Percentiles rank a stretch among this genome's conserved stretches.
phyloP scores from a whole-genome alignment of 2,329 filamentous ascomycete species.

The Dothideomycetidae sp. region DNA sequence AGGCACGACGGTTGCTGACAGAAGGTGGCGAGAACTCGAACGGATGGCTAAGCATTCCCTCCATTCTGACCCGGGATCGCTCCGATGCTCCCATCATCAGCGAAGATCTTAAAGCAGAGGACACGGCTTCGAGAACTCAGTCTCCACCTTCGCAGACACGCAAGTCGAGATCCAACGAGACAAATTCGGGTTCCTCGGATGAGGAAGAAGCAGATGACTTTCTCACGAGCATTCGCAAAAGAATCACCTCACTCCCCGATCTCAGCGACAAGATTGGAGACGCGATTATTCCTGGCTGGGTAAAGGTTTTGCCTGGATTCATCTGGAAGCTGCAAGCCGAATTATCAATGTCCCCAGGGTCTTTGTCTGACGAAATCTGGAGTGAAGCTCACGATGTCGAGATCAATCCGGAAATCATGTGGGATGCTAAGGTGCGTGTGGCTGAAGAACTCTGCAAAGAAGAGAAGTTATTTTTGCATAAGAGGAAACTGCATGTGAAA shows the following conservation, averaged over 20 bases:
- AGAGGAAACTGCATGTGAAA: slow-evolving; percentile 53
- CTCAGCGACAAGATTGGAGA: slow-evolving; percentile 19
- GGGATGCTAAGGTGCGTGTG: slow-evolving; percentile 67
- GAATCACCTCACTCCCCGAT: slow-evolving; percentile 15
- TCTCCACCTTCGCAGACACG: slow-evolving; percentile 16
- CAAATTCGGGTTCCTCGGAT: too few relatives aligned
- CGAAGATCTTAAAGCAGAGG: background rate
- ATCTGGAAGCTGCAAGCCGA: slow-evolving; percentile 75
- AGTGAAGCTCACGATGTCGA: slow-evolving; percentile 70
- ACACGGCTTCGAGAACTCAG: slow-evolving; percentile 10
- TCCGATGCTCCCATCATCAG: background rate
- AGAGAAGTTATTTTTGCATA: slow-evolving; percentile 59
- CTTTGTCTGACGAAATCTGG: slow-evolving; percentile 88
- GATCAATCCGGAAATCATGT: slow-evolving; percentile 74
- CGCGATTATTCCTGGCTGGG: slow-evolving; percentile 66
- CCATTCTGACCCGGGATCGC: slow-evolving; percentile 1
- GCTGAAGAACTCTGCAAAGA: slow-evolving; percentile 70
- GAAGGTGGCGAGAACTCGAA: slow-evolving; percentile 2
- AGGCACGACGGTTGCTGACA: background rate
- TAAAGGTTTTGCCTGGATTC: slow-evolving; percentile 58
- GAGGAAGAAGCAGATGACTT: slow-evolving; percentile 15
- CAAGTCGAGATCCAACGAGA: slow-evolving; percentile 11
- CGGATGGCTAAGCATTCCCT: slow-evolving; percentile 7
- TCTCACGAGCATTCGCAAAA: slow-evolving; percentile 17
- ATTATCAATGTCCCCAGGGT: slow-evolving; percentile 74